A percentile compares a stretch with the other conserved stretches of the same genome.
Evolutionary conservation across 257 asterid species (phyloP).

Genomic region (Ocimum tenuiflorum): DNA sequence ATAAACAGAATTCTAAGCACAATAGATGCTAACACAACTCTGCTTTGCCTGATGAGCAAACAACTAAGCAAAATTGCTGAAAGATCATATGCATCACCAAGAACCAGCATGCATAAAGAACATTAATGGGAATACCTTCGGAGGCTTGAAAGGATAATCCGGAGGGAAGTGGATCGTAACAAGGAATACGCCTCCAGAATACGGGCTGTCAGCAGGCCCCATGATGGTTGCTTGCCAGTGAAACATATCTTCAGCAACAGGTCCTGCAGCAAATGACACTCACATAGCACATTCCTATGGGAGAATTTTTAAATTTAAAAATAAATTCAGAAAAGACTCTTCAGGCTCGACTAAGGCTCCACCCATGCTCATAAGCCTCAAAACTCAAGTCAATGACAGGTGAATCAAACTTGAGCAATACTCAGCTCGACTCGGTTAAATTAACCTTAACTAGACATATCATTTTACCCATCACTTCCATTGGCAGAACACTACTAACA

Average conservation of each 20-base stretch:
- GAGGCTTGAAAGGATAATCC: slow-evolving; percentile 31
- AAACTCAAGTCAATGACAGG: neutral
- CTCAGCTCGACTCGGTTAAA: neutral
- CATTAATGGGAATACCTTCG: slow-evolving; percentile 9
- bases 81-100: neutral
- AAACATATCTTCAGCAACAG: too few relatives aligned
- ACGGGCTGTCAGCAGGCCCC: slow-evolving; percentile 23
- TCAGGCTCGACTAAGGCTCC: neutral
- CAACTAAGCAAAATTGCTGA: neutral
- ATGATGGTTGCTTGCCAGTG: too few relatives aligned
- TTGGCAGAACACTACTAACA: neutral
- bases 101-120: neutral
- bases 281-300: neutral
- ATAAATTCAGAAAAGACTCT: neutral
- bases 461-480: neutral
- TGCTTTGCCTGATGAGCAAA: too few relatives aligned
- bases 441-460: neutral
- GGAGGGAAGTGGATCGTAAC: too few relatives aligned
- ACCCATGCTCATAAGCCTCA: too few relatives aligned
- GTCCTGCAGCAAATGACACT: slow-evolving; percentile 15
- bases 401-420: neutral
- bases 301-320: neutral
- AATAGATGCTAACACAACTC: too few relatives aligned
- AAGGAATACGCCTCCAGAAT: slow-evolving; percentile 18
- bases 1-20: neutral